Evolutionary conservation across 2,329 filamentous ascomycete genomes (phyloP).

Genomic region (Chrysosporium keratinophilum): DNA sequence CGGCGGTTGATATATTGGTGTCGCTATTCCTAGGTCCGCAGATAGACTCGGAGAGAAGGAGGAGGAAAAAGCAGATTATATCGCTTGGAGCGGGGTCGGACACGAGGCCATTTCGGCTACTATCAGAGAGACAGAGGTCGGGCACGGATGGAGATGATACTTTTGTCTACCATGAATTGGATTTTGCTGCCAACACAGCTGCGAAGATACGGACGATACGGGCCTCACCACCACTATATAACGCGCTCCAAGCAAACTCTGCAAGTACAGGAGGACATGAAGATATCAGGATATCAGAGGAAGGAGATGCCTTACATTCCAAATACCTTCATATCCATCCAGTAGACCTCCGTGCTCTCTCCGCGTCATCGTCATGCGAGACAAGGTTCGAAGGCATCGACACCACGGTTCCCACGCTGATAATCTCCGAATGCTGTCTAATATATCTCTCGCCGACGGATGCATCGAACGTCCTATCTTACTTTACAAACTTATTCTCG

Average conservation of each 20-base stretch:
- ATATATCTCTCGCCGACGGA: conserved; percentile 66
- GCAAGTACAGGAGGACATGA: conserved; percentile 24
- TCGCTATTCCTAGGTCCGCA: conserved; percentile 52
- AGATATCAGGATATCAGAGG: conserved; percentile 27
- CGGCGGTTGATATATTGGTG: conserved; percentile 69
- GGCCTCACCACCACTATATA: conserved; percentile 25
- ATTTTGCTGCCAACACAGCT: conserved; percentile 66
- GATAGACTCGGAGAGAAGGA: conserved; percentile 15
- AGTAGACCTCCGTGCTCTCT: conserved; percentile 58
- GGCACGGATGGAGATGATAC: conserved; percentile 24
- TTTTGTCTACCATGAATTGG: conserved; percentile 80
- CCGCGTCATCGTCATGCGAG: conserved; percentile 20
- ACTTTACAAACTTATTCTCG: conserved; percentile 48
- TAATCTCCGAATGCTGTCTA: conserved; percentile 92
- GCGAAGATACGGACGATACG: conserved; percentile 49
- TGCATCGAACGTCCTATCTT: conserved; percentile 54
- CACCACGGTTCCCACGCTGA: conserved; percentile 59
- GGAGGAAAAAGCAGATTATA: conserved; percentile 60
- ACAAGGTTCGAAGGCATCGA: conserved; percentile 40
- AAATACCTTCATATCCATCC: conserved; percentile 48
- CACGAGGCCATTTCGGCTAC: conserved; percentile 71
- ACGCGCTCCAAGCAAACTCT: conserved; percentile 22
- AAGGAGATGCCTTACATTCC: conserved; percentile 38
- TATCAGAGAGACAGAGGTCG: conserved; percentile 34
- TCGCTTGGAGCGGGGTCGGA: conserved; percentile 91